Evolutionary conservation across 495 filamentous ascomycete species (phyloP), one percentile per base, ranked within the genome.

Genomic region (Melanomma pulvis-pyrius): DNA sequence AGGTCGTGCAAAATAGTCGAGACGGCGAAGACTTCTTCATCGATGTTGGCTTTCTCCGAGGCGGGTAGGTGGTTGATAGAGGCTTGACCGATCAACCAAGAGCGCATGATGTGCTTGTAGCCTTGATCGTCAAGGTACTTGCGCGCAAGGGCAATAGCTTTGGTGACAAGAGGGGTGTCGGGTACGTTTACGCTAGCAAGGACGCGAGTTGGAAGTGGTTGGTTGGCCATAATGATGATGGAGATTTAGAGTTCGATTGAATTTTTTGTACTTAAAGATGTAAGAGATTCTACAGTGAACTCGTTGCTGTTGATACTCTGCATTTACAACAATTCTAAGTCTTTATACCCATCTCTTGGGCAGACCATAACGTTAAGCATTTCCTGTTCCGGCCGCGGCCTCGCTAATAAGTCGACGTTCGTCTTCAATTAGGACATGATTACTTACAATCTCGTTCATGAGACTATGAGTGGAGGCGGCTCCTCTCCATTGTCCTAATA

Each of bases 1-100:
- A 78, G 56, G 63, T 79, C 79, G 63, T 79, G 77, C 49, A 80
- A 58, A 9, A 79, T 58, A 13, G 74, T 70, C 2, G 60, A 67
- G 3, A 79, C 26, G 53, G 74, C 77, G 58, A 73, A 73, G 47
- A 69, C 72, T 64, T 80, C 79, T 3, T 61, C 28, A 56, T 79
- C 77, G 41, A 65, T 55, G 26, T 25, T 5, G 11, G 39, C 11
- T 15, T 30, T 8, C 3, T 34, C 24, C 0, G 32, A 1, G n/a
- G 36, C 1, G 2, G 70, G 66, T 7, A 70, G 52, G 11, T 63
- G 50, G 11, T 25, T 22, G 24, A 63, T 58, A 25, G 65, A 39
- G 8, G 59, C 56, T 28, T 61, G 44, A 19, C 67, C 63, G 41
- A 34, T 63, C 49, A 73, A 30, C 62, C 61, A 64, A 19, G 70